These are phyloP conservation scores for Wallacemonas sp. DNA, from an alignment of 208 protist species.

Conservation along the genomic window DNA sequence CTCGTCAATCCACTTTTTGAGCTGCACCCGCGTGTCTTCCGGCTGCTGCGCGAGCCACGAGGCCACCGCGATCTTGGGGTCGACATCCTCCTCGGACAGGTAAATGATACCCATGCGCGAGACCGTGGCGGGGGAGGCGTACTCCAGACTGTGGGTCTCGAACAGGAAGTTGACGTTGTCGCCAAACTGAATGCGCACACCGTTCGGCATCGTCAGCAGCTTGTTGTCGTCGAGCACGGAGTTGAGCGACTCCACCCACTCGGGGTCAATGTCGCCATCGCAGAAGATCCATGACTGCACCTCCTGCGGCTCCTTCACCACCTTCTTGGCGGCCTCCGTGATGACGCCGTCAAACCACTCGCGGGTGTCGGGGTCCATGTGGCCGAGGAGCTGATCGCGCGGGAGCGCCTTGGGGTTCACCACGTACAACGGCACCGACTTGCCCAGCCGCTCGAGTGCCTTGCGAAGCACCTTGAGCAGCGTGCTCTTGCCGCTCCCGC, in stretches of 20 bases:
- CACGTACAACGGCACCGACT: slow-evolving; percentile 88
- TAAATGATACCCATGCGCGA: slow-evolving; percentile 98
- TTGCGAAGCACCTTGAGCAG: slow-evolving; percentile 91
- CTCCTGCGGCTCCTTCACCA: slow-evolving; percentile 91
- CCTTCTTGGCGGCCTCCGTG: slow-evolving; percentile 92
- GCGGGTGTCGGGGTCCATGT: slow-evolving; percentile 98
- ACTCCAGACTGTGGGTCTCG: slow-evolving; percentile 97
- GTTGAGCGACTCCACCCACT: slow-evolving; percentile 99
- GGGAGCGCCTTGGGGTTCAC: slow-evolving; percentile 98
- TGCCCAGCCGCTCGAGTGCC: slow-evolving; percentile 86
- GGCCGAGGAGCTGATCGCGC: slow-evolving; percentile 95
- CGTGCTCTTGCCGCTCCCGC: slow-evolving; percentile 97
- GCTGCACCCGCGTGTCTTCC: slow-evolving; percentile 59
- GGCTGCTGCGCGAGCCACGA: slow-evolving; percentile 92
- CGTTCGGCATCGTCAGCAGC: slow-evolving; percentile 97
- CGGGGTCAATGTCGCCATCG: slow-evolving; percentile 99
- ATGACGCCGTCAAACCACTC: slow-evolving; percentile 99
- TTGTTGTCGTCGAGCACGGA: slow-evolving; percentile 99
- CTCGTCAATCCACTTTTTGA: slow-evolving; percentile 90
- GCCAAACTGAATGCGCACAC: slow-evolving; percentile 98
- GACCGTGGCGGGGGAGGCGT: slow-evolving; percentile 98
- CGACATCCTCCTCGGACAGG: slow-evolving; percentile 96
- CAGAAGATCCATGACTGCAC: slow-evolving; percentile 97
- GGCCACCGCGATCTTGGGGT: slow-evolving; percentile 90
- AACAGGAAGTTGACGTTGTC: slow-evolving; percentile 99